Percentiles rank a stretch among this genome's conserved stretches.
phyloP scores from a whole-genome alignment of 2,329 filamentous ascomycete genomes.

The Biscogniauxia marginata region DNA sequence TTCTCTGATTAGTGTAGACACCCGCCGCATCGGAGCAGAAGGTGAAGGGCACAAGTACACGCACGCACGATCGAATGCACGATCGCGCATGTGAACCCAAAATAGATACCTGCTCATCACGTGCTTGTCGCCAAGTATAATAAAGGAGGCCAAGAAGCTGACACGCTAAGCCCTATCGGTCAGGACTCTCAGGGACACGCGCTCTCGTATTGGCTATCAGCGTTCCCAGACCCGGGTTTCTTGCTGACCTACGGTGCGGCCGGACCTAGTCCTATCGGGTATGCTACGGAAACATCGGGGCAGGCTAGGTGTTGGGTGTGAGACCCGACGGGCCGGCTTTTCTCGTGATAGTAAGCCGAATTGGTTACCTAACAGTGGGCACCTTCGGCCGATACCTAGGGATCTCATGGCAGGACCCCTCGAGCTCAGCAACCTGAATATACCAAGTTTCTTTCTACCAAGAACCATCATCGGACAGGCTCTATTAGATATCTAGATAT shows the following conservation, averaged over 20 bases:
- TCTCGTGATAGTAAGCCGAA: too few relatives aligned
- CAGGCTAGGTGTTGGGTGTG: neutral
- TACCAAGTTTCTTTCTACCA: too few relatives aligned
- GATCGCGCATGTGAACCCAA: neutral
- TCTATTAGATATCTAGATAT: too few relatives aligned
- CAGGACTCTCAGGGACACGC: slow-evolving; percentile 12
- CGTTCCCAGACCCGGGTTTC: neutral
- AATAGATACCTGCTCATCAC: neutral
- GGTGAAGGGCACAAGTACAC: neutral
- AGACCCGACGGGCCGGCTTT: neutral
- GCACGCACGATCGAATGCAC: neutral
- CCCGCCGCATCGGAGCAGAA: neutral
- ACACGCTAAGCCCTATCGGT: slow-evolving; percentile 27
- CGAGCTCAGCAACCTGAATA: too few relatives aligned
- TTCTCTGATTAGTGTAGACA: neutral
- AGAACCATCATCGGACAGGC: too few relatives aligned
- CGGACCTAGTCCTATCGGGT: neutral
- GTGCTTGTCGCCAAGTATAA: neutral
- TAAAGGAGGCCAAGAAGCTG: neutral
- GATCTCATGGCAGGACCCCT: too few relatives aligned
- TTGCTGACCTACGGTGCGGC: neutral
- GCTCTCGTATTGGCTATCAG: slow-evolving; percentile 4
- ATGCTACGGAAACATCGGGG: neutral
- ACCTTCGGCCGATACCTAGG: too few relatives aligned
- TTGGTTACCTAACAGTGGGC: too few relatives aligned